Evolutionary conservation across 2,329 filamentous ascomycete species (phyloP).

Genomic region (Alternaria sp.): DNA sequence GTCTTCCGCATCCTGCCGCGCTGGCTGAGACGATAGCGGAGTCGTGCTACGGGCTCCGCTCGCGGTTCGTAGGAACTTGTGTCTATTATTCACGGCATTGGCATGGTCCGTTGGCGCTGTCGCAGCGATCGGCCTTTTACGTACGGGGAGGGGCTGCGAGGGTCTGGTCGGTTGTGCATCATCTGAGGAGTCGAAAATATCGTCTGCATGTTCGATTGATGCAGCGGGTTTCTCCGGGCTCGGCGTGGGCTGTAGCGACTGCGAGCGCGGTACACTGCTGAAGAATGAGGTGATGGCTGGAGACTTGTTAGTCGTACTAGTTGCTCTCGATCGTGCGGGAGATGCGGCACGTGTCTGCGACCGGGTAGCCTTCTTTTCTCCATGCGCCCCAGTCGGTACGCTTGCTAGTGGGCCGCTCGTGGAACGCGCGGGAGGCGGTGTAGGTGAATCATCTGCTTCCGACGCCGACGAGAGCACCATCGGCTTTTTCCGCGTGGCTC

Average conservation of each 20-base stretch:
- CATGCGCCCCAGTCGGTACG: slow-evolving; percentile 28
- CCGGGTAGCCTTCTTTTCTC: slow-evolving; percentile 29
- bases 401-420: slow-evolving; percentile 42
- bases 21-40: slow-evolving; percentile 36
- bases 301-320: slow-evolving; percentile 36
- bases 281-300: slow-evolving; percentile 59
- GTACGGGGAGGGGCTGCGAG: slow-evolving; percentile 39
- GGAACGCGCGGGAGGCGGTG: slow-evolving; percentile 45
- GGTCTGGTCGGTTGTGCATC: slow-evolving; percentile 38
- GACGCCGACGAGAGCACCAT: slow-evolving; percentile 49
- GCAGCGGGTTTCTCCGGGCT: slow-evolving; percentile 51
- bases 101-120: slow-evolving; percentile 28
- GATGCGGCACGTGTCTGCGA: slow-evolving; percentile 34
- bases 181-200: slow-evolving; percentile 50
- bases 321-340: slow-evolving; percentile 29
- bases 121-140: slow-evolving; percentile 40
- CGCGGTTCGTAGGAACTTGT: slow-evolving; percentile 57
- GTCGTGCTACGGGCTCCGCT: slow-evolving; percentile 45
- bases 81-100: slow-evolving; percentile 44
- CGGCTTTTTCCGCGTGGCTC: slow-evolving; percentile 49
- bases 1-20: slow-evolving; percentile 57
- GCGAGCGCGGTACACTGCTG: slow-evolving; percentile 54
- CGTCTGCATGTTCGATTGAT: slow-evolving; percentile 45
- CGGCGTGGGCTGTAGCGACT: slow-evolving; percentile 50
- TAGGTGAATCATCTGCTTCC: slow-evolving; percentile 37